Conservation (phyloP, 768 basidiomycete species). For the Astraeus odoratus region DNA sequence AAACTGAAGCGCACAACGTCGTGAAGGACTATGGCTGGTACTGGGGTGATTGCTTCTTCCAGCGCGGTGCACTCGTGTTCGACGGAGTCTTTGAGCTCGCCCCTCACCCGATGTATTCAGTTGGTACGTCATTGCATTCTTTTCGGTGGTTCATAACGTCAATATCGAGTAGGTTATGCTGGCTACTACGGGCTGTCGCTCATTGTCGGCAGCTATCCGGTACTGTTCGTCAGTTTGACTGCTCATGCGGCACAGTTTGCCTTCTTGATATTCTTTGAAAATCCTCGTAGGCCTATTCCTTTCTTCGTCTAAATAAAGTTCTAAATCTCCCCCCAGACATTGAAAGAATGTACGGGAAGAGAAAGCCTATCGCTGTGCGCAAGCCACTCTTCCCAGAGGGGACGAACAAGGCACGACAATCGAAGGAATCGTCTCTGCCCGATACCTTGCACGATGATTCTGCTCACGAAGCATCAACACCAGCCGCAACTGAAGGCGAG, state of each 20-base stretch:
- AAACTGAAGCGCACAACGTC: conserved; percentile 94
- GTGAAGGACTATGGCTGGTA: conserved; percentile 99
- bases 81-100: conserved; percentile 97
- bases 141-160: neutral
- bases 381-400: conserved; percentile 45
- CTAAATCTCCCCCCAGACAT: conserved; percentile 52
- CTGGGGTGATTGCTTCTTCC: conserved; percentile 92
- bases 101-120: conserved; percentile 95
- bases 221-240: conserved; percentile 88
- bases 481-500: conserved; percentile 64
- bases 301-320: neutral
- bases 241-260: conserved; percentile 96
- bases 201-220: conserved; percentile 81
- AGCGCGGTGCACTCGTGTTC: conserved; percentile 88
- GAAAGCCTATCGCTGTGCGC: conserved; percentile 83
- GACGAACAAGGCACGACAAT: conserved; percentile 9
- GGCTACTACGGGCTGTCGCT: conserved; percentile 96
- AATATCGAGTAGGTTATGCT: conserved; percentile 63
- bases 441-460: conserved; percentile 15
- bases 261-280: conserved; percentile 93
- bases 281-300: conserved; percentile 67
- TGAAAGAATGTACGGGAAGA: conserved; percentile 88
- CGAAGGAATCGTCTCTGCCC: conserved; percentile 9
- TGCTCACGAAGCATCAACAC: conserved; percentile 40
- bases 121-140: conserved; percentile 36